Conservation (phyloP, 2,329 filamentous ascomycete species). For the Elsinoe batatas region DNA sequence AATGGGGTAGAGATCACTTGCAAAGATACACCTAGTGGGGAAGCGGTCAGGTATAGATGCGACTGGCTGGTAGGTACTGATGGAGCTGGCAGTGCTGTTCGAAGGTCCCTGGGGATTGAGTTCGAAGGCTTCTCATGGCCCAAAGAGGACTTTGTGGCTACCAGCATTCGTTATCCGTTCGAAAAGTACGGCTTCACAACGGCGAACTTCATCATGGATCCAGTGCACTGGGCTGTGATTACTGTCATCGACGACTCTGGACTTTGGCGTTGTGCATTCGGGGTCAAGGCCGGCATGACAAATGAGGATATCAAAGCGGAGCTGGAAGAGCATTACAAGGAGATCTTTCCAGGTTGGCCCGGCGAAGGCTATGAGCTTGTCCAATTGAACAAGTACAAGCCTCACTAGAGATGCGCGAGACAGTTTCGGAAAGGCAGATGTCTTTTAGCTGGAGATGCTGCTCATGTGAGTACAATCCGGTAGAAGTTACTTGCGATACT, state of each 20-base stretch:
- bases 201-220: neutral
- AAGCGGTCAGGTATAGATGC: neutral
- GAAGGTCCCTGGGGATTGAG: neutral
- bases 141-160: neutral
- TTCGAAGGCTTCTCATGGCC: slow-evolving; percentile 6
- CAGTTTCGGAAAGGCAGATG: neutral
- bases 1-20: neutral
- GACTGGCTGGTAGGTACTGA: slow-evolving; percentile 4
- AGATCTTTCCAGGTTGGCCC: slow-evolving; percentile 3
- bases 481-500: neutral
- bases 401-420: neutral
- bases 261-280: neutral
- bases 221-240: neutral
- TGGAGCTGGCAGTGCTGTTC: slow-evolving; percentile 1
- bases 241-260: slow-evolving; percentile 2
- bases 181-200: slow-evolving; percentile 1
- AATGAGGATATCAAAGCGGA: slow-evolving; percentile 2
- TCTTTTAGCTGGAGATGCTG: neutral
- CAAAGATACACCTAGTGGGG: neutral
- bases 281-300: neutral
- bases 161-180: neutral
- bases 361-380: slow-evolving; percentile 2
- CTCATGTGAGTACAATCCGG: neutral
- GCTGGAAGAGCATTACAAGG: neutral
- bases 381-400: slow-evolving; percentile 1